These are phyloP conservation scores for Suillus alpinus DNA, from an alignment of 768 basidiomycete species.

Conservation along the genomic window DNA sequence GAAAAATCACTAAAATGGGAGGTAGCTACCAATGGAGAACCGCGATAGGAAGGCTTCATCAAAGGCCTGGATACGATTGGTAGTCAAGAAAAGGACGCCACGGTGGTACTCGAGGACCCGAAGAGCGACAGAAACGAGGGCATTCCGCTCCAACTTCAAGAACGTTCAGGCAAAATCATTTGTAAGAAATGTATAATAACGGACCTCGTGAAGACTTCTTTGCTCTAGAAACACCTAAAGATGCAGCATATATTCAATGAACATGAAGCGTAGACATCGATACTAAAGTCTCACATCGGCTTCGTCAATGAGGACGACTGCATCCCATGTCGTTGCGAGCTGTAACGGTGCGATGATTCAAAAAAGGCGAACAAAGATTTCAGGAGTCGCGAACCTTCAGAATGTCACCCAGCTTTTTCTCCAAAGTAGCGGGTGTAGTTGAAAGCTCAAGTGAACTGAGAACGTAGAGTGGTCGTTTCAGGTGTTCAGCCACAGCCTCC, in stretches of 20 bases:
- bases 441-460: constrained; percentile 57
- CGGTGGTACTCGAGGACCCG: constrained; percentile 61
- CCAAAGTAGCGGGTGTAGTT: constrained; percentile 42
- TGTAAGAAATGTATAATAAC: not conserved
- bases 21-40: constrained; percentile 47
- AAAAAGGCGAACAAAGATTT: not conserved
- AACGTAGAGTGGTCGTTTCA: constrained; percentile 50
- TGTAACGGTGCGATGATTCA: constrained; percentile 41
- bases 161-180: not conserved
- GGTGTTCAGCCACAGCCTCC: constrained; percentile 57
- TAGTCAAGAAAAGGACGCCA: constrained; percentile 59
- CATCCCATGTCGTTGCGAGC: constrained; percentile 59
- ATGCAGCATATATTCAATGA: not conserved
- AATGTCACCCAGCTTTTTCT: constrained; percentile 33
- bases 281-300: constrained; percentile 16
- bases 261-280: not conserved
- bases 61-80: constrained; percentile 36
- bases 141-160: constrained; percentile 51
- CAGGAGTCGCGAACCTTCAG: constrained; percentile 13
- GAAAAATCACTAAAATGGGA: not conserved
- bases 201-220: constrained; percentile 53
- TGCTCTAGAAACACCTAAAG: constrained; percentile 72
- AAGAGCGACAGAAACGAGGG: constrained; percentile 70
- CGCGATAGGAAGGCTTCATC: constrained; percentile 70
- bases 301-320: constrained; percentile 57